Evolutionary conservation across 2,329 filamentous ascomycete genomes (phyloP).

Genomic region (Botryosphaeria dothidea): DNA sequence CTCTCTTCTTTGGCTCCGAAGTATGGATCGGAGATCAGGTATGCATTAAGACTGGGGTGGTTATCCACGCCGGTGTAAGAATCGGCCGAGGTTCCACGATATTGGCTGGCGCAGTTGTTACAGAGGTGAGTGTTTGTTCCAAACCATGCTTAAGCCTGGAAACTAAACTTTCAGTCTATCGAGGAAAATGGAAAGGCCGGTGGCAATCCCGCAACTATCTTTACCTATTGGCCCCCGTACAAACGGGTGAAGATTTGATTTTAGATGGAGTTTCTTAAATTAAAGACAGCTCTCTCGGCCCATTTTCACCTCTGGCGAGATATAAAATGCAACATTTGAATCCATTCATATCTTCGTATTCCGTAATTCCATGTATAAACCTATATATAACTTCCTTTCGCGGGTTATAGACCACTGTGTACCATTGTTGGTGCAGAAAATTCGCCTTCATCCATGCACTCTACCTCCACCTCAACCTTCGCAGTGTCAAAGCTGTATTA

Average conservation of each 20-base stretch:
- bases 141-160: not conserved
- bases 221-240: no score
- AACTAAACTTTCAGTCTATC: not conserved
- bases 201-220: no score
- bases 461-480: not conserved
- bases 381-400: no score
- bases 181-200: not conserved
- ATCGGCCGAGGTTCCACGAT: constrained; percentile 57
- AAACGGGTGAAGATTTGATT: no score
- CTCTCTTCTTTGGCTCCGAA: constrained; percentile 67
- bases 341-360: no score
- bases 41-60: constrained; percentile 64
- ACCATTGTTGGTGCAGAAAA: no score
- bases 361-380: no score
- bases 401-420: no score
- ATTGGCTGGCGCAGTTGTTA: constrained; percentile 56
- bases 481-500: not conserved
- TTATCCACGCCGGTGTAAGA: constrained; percentile 57
- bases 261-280: no score
- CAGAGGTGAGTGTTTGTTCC: not conserved
- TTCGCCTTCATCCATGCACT: not conserved
- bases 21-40: constrained; percentile 76
- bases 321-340: no score
- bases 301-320: no score
- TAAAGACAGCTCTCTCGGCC: no score